Evolutionary conservation across 371 early-diverging fungal genomes (phyloP), one percentile per base, ranked within the genome.

Genomic region (Cladochytrium tenue): DNA sequence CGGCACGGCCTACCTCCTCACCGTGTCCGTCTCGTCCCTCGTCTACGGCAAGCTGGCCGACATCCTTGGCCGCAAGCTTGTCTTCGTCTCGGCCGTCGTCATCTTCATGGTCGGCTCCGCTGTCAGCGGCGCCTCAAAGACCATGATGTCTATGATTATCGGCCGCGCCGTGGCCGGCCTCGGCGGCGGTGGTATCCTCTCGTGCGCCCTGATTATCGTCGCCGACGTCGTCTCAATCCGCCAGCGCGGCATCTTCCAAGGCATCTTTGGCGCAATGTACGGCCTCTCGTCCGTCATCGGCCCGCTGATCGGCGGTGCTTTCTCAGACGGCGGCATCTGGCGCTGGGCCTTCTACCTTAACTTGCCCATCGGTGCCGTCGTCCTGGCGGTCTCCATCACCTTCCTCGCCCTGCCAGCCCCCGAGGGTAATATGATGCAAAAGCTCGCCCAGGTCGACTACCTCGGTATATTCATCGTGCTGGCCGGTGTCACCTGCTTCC

Each of bases 61-160:
- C 64, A 89, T 90, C 70, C 90, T 90, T 75, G 92, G 90, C 25
- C 85, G 90, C 15, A 89, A 89, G 72, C 66, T 69, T 36, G 81
- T 83, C 27, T 73, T 88, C 32, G 58, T 90, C 28, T 66, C 77
- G 57, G 84, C 87, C 32, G 77, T 88, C 51, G 50, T 66, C 30
- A 51, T 88, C n/a, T 92, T 92, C 70, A 67, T 83, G 55, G 51
- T 87, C 50, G 89, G 88, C 1, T 86, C 87, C 2, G 36, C 83
- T 13, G 51, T 85, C 0, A 88, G 89, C 71, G 92, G 86, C 35
- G 85, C 62, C 17, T 71, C 80, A 0, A 74, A 32, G 2, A 72
- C 65, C 51, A 88, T 90, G 77, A 85, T 28, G 17, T 28, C 25
- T 58, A 25, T 66, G 33, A 66, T 60, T 60, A 33, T 53, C 25